Evolutionary conservation across 2,329 filamentous ascomycete species (phyloP).

Genomic region (Fusarium buharicum): DNA sequence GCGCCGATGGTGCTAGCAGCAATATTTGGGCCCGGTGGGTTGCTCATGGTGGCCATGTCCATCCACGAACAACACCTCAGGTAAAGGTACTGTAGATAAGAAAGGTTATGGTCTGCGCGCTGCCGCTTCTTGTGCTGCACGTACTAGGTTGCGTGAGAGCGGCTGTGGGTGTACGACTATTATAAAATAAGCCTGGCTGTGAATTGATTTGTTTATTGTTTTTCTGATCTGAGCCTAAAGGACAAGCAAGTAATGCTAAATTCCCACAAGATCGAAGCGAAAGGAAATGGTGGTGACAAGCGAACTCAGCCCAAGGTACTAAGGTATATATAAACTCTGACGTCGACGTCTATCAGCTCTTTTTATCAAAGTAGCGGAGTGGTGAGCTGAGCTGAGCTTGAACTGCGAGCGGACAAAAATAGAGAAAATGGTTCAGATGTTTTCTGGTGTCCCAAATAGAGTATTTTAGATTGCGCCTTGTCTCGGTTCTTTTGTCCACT

Average conservation of each 20-base stretch:
- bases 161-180: not conserved
- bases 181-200: not conserved
- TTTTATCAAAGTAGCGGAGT: conserved; percentile 9
- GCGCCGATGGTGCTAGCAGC: conserved; percentile 39
- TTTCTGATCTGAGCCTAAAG: not conserved
- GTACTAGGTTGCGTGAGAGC: conserved; percentile 9
- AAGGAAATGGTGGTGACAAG: conserved; percentile 8
- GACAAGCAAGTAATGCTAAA: not conserved
- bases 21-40: conserved; percentile 40
- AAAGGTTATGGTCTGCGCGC: conserved; percentile 20
- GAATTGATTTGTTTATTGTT: conserved; percentile 20
- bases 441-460: conserved; percentile 17
- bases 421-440: conserved; percentile 2
- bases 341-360: conserved; percentile 12
- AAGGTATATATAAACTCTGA: conserved; percentile 26
- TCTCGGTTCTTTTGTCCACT: conserved; percentile 10
- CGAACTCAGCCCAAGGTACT: conserved; percentile 8
- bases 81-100: too few relatives aligned
- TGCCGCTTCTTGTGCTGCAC: conserved; percentile 22
- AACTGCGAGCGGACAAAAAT: conserved; percentile 11
- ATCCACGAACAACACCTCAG: conserved; percentile 38
- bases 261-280: conserved; percentile 7
- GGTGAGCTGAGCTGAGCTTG: conserved; percentile 14
- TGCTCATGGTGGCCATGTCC: conserved; percentile 35
- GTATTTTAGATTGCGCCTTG: conserved; percentile 1